Evolutionary conservation across 306 rosid species (phyloP), one percentile per base, ranked within the genome.

Genomic region (Cucurbita argyrosperma): DNA sequence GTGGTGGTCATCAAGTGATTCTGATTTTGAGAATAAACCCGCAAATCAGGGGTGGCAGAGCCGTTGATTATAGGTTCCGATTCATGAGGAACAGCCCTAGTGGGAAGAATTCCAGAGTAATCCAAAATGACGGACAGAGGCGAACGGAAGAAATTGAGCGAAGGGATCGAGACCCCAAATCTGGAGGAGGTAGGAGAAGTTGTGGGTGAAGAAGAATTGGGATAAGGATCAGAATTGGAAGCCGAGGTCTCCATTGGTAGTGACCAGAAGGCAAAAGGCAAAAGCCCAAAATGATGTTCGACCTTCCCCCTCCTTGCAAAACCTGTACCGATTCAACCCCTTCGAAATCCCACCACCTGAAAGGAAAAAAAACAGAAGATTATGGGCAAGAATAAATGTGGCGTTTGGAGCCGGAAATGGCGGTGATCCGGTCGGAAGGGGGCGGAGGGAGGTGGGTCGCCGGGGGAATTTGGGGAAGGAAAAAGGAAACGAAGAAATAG

Each of bases 101-200:
- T 62, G 47, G 12, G 81, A 6, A 89, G 84, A 77, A 91, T 79
- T 12, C 97, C 84, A 9, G 86, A 88, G 82, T 87, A 88, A 75
- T 87, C 92, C 69, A 90, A 54, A 12, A 83, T 54, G 64, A 89
- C 66, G 2, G 95, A 90, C 50, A 89, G 74, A 39, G 88, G 90
- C 39, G 86, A 84, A 65, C 64, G 83, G 43, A 85, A 80, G n/a
- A 90, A 74, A 51, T 79, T 81, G 14, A 84, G 72, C 66, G 85
- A 80, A 15, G 96, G 85, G 18, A 86, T 74, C 10, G 69, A 85
- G 76, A 82, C 26, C 47, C 54, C 76, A 18, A 55, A 73, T 56
- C 65, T 38, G 53, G 76, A 16, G 18, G 76, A 73, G 66, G 16
- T 56, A n/a, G 42, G 64, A 30, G 76, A n/a, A 57, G 0, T 73